These are phyloP conservation scores for Globisporangium spinosum DNA, from an alignment of 352 stramenopile genomes.

Conservation along the genomic window DNA sequence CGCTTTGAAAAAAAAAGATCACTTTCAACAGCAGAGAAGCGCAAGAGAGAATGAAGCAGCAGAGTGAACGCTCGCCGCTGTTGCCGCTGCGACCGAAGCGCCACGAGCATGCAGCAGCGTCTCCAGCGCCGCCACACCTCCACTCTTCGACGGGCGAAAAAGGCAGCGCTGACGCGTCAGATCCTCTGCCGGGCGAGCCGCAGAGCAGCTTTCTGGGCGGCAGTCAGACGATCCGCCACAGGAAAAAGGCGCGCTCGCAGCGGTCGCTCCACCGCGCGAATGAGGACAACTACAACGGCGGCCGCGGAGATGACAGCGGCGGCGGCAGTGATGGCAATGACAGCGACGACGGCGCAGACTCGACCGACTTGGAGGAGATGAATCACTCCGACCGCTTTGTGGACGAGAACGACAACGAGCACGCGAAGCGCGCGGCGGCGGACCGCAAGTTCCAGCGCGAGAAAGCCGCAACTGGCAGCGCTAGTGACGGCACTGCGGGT, in stretches of 20 bases:
- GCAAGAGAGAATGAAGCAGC: neutral
- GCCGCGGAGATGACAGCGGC: constrained; percentile 6
- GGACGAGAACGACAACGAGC: neutral
- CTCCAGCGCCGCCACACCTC: no score
- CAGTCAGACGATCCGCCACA: constrained; percentile 13
- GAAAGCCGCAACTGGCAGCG: constrained; percentile 10
- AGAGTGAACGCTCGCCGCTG: constrained; percentile 12
- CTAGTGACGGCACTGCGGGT: constrained; percentile 6
- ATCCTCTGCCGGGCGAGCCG: neutral
- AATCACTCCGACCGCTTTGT: neutral
- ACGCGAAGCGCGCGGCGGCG: neutral
- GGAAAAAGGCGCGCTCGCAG: constrained; percentile 17
- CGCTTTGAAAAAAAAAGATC: neutral
- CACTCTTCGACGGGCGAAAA: no score
- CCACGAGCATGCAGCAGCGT: no score
- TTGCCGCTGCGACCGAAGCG: neutral
- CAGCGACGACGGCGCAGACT: constrained; percentile 12
- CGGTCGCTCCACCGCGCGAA: neutral
- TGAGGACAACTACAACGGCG: neutral
- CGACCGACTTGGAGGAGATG: constrained; percentile 1
- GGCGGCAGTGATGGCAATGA: constrained; percentile 10
- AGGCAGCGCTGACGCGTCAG: no score
- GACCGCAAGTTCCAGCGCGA: constrained; percentile 14
- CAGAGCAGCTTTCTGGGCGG: constrained; percentile 12
- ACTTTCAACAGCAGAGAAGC: no score